phyloP scores from a whole-genome alignment of 2,329 filamentous ascomycete species.

The Zarea fungicola region DNA sequence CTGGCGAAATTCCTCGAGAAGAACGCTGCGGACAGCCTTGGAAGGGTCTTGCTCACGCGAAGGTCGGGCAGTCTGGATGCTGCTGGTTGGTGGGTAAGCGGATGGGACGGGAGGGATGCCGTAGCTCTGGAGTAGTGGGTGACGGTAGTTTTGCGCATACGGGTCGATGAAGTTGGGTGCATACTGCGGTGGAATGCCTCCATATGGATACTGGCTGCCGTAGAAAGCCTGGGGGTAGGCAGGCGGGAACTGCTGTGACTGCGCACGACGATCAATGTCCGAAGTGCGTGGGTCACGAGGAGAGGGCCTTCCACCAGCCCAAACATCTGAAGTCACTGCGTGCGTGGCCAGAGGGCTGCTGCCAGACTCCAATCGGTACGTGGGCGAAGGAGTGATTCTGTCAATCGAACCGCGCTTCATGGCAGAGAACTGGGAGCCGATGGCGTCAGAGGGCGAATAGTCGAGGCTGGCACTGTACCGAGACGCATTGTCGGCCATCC shows the following conservation, averaged over 20 bases:
- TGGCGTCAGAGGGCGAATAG: conserved; percentile 25
- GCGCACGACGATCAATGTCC: conserved; percentile 35
- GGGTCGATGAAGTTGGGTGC: conserved; percentile 30
- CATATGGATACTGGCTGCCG: conserved; percentile 24
- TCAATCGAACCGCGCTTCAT: conserved; percentile 36
- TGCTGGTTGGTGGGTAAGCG: conserved; percentile 25
- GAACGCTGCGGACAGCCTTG: conserved; percentile 60
- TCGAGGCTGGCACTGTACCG: conserved; percentile 24
- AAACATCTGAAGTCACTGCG: conserved; percentile 30
- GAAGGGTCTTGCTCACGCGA: conserved; percentile 54
- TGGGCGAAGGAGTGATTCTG: conserved; percentile 29
- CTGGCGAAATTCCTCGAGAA: conserved; percentile 75
- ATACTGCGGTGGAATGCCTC: conserved; percentile 30
- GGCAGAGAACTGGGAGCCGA: conserved; percentile 22
- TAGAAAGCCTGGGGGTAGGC: conserved; percentile 28
- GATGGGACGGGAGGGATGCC: conserved; percentile 29
- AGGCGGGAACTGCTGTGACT: conserved; percentile 27
- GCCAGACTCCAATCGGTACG: conserved; percentile 25
- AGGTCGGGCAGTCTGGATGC: conserved; percentile 24
- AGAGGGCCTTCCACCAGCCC: conserved; percentile 29
- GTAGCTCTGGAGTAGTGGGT: conserved; percentile 32
- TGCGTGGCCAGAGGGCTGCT: conserved; percentile 22
- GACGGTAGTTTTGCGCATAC: conserved; percentile 29
- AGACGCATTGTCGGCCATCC: conserved; percentile 31
- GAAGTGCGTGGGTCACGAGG: conserved; percentile 29